Percentiles rank a stretch among this genome's conserved stretches.
Evolutionary conservation across 768 basidiomycete genomes (phyloP).

Genomic region (Porpolomopsis calyptriformis): DNA sequence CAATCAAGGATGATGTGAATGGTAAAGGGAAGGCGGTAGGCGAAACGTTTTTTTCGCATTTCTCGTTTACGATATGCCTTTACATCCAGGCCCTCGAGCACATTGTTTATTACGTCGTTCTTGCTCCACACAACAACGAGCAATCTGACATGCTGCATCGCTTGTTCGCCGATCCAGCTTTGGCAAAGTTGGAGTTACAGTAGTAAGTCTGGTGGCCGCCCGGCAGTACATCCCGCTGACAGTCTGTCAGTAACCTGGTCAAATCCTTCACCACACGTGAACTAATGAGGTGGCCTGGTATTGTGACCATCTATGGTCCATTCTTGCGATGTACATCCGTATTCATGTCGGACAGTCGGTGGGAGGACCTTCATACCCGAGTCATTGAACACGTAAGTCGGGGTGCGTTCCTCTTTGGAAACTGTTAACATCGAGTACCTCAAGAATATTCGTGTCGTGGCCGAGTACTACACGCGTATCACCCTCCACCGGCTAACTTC

Average conservation of each 20-base stretch:
- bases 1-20: constrained; percentile 74
- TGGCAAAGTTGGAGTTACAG: constrained; percentile 74
- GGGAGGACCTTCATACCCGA: constrained; percentile 92
- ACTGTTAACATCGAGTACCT: neutral
- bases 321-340: constrained; percentile 73
- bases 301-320: constrained; percentile 78
- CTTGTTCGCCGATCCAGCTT: constrained; percentile 65
- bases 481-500: constrained; percentile 71
- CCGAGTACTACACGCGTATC: constrained; percentile 92
- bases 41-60: neutral
- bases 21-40: constrained; percentile 61
- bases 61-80: constrained; percentile 5
- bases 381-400: constrained; percentile 88
- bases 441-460: constrained; percentile 92
- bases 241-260: constrained; percentile 61
- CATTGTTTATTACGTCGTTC: constrained; percentile 88
- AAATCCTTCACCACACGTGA: constrained; percentile 91
- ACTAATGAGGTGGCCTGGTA: constrained; percentile 95
- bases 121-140: constrained; percentile 92
- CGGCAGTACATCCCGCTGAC: constrained; percentile 11
- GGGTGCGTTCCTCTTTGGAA: neutral
- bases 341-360: constrained; percentile 68
- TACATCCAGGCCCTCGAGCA: constrained; percentile 72
- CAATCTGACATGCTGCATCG: constrained; percentile 95
- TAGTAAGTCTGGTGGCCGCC: constrained; percentile 40